Percentiles rank a stretch among this genome's conserved stretches.
These are phyloP conservation scores for Colletotrichum eremochloae DNA, from an alignment of 2,329 filamentous ascomycete genomes.

Conservation along the genomic window DNA sequence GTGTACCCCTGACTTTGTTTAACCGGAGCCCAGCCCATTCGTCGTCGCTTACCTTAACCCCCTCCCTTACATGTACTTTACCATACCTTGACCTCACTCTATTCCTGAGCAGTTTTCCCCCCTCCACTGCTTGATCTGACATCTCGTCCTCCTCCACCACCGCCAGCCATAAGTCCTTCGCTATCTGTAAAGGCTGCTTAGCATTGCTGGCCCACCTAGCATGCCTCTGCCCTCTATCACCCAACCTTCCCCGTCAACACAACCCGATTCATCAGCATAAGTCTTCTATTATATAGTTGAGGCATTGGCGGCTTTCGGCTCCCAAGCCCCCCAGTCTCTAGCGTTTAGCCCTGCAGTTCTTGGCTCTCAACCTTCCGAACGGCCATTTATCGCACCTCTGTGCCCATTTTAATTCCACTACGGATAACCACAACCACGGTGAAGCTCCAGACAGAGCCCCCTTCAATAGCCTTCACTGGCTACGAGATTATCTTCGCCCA, in stretches of 20 bases:
- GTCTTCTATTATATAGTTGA: neutral
- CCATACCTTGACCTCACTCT: constrained; percentile 24
- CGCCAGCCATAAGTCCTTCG: neutral
- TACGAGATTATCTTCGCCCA: constrained; percentile 31
- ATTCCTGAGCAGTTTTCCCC: constrained; percentile 9
- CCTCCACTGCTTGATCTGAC: constrained; percentile 10
- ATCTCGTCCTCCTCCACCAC: constrained; percentile 3
- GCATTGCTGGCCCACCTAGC: constrained; percentile 12
- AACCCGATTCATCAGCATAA: constrained; percentile 5
- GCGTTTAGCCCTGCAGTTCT: neutral
- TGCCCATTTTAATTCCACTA: constrained; percentile 31
- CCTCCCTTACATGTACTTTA: constrained; percentile 6
- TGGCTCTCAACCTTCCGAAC: constrained; percentile 1
- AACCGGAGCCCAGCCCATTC: constrained; percentile 6
- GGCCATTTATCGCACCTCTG: constrained; percentile 29
- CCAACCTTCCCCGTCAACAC: neutral
- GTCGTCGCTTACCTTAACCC: constrained; percentile 20
- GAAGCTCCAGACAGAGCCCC: constrained; percentile 2
- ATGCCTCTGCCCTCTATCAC: no score
- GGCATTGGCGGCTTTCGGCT: constrained; percentile 26
- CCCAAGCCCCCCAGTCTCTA: constrained; percentile 7
- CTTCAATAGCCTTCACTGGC: constrained; percentile 8
- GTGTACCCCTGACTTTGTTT: constrained; percentile 27
- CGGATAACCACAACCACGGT: constrained; percentile 10
- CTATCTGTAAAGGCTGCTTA: constrained; percentile 10